phyloP scores from a whole-genome alignment of 2,329 filamentous ascomycete species.

The Phialophora tarda region DNA sequence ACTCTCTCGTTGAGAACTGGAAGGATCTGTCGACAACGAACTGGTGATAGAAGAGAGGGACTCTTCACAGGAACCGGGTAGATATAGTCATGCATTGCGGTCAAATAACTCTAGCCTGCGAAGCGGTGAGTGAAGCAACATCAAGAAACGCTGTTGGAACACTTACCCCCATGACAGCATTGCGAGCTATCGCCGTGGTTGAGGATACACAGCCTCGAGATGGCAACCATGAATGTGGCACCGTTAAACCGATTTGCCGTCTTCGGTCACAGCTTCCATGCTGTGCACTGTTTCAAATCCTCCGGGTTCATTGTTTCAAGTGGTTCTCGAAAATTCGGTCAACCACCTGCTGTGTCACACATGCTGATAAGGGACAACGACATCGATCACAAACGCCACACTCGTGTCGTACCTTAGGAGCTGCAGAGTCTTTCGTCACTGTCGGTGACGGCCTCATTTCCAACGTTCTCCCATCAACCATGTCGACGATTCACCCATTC shows the following conservation, averaged over 20 bases:
- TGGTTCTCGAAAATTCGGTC: slow-evolving; percentile 11
- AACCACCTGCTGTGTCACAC: slow-evolving; percentile 5
- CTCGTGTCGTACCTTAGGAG: not conserved
- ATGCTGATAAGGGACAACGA: not conserved
- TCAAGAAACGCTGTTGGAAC: not conserved
- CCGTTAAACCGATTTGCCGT: slow-evolving; percentile 9
- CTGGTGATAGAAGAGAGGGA: not conserved
- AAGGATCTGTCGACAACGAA: not conserved
- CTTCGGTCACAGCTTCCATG: slow-evolving; percentile 11
- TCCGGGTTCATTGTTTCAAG: slow-evolving; percentile 5
- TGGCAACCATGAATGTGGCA: slow-evolving; percentile 8
- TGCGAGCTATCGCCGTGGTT: slow-evolving; percentile 8
- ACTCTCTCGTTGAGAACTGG: not conserved
- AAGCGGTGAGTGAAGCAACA: slow-evolving; percentile 15
- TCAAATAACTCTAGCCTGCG: not conserved
- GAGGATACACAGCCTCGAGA: slow-evolving; percentile 18
- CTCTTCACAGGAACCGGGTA: not conserved
- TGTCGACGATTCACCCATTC: not conserved
- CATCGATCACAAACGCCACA: not conserved
- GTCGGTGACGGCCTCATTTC: not conserved
- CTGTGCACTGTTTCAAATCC: slow-evolving; percentile 11
- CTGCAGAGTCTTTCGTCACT: not conserved
- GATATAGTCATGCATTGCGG: not conserved
- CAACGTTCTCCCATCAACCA: not conserved
- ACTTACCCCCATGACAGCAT: not conserved